These are phyloP conservation scores for Epichloe sp. DNA, from an alignment of 2,329 filamentous ascomycete genomes.

Conservation along the genomic window DNA sequence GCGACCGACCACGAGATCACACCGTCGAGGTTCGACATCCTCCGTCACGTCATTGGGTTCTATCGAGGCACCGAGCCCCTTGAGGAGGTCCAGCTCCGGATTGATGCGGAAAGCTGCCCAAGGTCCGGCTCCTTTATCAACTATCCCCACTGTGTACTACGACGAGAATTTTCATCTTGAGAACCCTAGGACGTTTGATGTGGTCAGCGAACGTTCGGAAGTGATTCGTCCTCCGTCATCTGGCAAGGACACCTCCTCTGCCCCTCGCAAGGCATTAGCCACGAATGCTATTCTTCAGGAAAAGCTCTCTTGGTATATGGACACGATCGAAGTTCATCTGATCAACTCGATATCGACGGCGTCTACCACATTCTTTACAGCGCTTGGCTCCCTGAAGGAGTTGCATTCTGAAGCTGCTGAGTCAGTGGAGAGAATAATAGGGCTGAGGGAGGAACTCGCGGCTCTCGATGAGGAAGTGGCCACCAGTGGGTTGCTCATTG, in stretches of 20 bases:
- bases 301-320: slow-evolving; percentile 99
- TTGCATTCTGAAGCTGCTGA: slow-evolving; percentile 85
- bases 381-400: slow-evolving; percentile 84
- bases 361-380: slow-evolving; percentile 92
- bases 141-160: slow-evolving; percentile 86
- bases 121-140: slow-evolving; percentile 74
- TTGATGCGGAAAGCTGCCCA: slow-evolving; percentile 48
- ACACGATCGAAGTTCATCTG: slow-evolving; percentile 93
- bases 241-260: slow-evolving; percentile 44
- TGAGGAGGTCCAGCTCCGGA: slow-evolving; percentile 32
- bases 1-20: slow-evolving; percentile 24
- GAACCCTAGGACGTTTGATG: slow-evolving; percentile 90
- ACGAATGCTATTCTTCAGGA: slow-evolving; percentile 97
- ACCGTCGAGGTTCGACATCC: slow-evolving; percentile 24
- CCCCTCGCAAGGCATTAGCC: slow-evolving; percentile 71
- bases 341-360: slow-evolving; percentile 94
- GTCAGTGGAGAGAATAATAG: slow-evolving; percentile 77
- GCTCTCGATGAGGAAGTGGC: slow-evolving; percentile 80
- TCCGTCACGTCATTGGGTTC: slow-evolving; percentile 38
- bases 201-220: slow-evolving; percentile 91
- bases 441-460: slow-evolving; percentile 63
- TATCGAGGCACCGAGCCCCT: slow-evolving; percentile 29
- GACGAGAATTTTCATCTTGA: slow-evolving; percentile 91
- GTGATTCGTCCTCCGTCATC: slow-evolving; percentile 62
- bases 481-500: slow-evolving; percentile 68